Evolutionary conservation across 352 stramenopile genomes (phyloP).

Genomic region (Blastocystis sp.): DNA sequence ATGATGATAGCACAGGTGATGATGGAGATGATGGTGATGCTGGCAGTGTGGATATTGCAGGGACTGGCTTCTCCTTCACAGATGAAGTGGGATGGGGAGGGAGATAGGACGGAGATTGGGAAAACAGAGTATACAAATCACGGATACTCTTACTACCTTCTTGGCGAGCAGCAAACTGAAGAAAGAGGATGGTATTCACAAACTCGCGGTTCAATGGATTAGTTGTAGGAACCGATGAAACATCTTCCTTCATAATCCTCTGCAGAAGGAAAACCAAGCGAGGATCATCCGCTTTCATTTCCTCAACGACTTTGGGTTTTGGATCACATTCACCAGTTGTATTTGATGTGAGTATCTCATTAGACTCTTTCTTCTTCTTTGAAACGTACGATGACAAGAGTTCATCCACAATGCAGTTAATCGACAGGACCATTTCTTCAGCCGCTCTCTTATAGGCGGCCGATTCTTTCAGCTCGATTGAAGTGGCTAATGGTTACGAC

Average conservation of each 20-base stretch:
- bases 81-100: not conserved
- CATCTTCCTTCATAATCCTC: not conserved
- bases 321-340: too few species aligned
- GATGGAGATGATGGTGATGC: too few species aligned
- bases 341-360: too few species aligned
- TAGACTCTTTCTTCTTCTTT: not conserved
- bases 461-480: too few species aligned
- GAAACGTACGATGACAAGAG: not conserved
- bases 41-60: too few species aligned
- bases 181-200: not conserved
- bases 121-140: not conserved
- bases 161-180: not conserved
- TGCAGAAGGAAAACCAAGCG: not conserved
- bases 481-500: too few species aligned
- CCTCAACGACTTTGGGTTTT: not conserved
- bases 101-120: not conserved
- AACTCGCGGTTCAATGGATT: not conserved
- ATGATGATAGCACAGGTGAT: too few species aligned
- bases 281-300: not conserved
- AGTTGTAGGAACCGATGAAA: not conserved
- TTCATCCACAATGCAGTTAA: not conserved
- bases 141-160: not conserved
- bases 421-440: not conserved
- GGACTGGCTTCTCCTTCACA: not conserved
- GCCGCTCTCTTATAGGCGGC: too few species aligned